Evolutionary conservation across 306 rosid genomes (phyloP), one percentile per base, ranked within the genome.

Genomic region (Prunus mongolica): DNA sequence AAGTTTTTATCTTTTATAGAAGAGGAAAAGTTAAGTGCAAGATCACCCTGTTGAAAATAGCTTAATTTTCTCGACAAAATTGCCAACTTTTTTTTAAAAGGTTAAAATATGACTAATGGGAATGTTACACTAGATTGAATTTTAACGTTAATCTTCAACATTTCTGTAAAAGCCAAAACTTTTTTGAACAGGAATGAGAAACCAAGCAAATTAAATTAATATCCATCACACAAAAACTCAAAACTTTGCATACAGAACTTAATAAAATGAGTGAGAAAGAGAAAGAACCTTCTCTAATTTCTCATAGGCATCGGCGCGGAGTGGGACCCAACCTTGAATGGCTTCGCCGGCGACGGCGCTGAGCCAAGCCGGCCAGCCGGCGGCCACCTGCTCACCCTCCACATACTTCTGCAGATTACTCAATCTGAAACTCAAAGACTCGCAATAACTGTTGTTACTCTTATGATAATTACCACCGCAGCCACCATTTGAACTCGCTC

Each of bases 361-460:
- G 71, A 96, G 98, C 99, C 99, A 96, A 7, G 88, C 89, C 8
- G 99, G 99, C 99, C 99, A 96, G 0, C 98, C 99, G 2, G 97
- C 99, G 1, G 97, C 97, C 38, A 87, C 96, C 73, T 96, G 99
- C 54, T 92, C 99, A 1, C 93, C 87, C 67, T 92, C 97, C 22
- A 91, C 91, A 47, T 96, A 92, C 89, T 88, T 96, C 6, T 83
- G 88, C 38, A 96, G 80, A 66, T 86, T 96, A 68, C 93, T 91
- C 80, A 96, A 66, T 65, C 99, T 84, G 72, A 96, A 96, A 83
- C 99, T 92, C 80, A 92, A 56, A 20, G 97, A 90, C 61, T 88
- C 93, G 5, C 60, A 46, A 47, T 45, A 46, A 19, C 11, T 12
- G 2, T 65, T 73, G 24, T 46, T 61, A 30, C 62, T 61, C 47